phyloP scores from a whole-genome alignment of 2,329 filamentous ascomycete species.

The Penicillium palitans region DNA sequence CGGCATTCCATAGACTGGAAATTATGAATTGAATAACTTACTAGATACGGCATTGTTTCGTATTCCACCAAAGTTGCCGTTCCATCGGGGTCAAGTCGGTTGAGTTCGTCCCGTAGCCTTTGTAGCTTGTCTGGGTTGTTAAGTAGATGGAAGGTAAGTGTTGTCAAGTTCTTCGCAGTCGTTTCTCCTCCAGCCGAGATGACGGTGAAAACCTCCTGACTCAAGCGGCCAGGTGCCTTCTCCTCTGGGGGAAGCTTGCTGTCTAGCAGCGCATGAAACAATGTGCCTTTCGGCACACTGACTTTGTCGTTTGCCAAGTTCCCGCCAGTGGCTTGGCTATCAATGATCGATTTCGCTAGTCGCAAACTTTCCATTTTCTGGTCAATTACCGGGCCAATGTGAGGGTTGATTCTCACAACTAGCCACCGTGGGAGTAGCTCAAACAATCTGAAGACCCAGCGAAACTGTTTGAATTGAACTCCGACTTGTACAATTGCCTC shows the following conservation, averaged over 20 bases:
- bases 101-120: slow-evolving; percentile 30
- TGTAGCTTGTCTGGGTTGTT: slow-evolving; percentile 27
- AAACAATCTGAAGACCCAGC: slow-evolving; percentile 24
- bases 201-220: slow-evolving; percentile 30
- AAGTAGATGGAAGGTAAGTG: slow-evolving; percentile 35
- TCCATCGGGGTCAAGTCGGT: slow-evolving; percentile 26
- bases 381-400: slow-evolving; percentile 15
- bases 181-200: slow-evolving; percentile 34
- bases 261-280: slow-evolving; percentile 33
- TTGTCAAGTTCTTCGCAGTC: slow-evolving; percentile 27
- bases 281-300: slow-evolving; percentile 7
- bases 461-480: slow-evolving; percentile 24
- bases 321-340: neutral
- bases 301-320: neutral
- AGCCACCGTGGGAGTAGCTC: slow-evolving; percentile 22
- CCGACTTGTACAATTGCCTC: slow-evolving; percentile 25
- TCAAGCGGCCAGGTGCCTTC: slow-evolving; percentile 29
- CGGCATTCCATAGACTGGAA: too few relatives aligned
- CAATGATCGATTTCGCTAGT: slow-evolving; percentile 14
- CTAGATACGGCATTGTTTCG: slow-evolving; percentile 32
- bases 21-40: slow-evolving; percentile 8
- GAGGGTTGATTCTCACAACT: slow-evolving; percentile 23
- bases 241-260: slow-evolving; percentile 39
- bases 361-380: slow-evolving; percentile 15
- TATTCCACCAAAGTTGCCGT: slow-evolving; percentile 26